phyloP scores from a whole-genome alignment of 179 eudicot species.

The Amaranthus tricolor region DNA sequence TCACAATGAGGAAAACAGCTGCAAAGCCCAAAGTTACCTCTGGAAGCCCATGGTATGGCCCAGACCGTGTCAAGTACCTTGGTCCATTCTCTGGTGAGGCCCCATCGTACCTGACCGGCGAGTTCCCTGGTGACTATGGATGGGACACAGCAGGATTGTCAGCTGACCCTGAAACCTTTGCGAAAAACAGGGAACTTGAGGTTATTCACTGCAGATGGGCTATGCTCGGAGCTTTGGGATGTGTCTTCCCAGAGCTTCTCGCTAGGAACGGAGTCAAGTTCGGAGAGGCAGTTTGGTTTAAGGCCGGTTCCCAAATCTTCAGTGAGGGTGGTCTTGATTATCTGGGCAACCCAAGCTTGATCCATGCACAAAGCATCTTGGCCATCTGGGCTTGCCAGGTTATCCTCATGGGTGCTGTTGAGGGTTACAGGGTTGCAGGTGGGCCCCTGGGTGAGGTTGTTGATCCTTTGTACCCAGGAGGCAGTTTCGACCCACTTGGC shows the following conservation, averaged over 20 bases:
- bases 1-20: conserved; percentile 12
- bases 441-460: conserved; percentile 13
- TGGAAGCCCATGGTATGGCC: conserved; percentile 18
- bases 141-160: conserved; percentile 9
- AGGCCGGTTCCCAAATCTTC: conserved; percentile 17
- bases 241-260: conserved; percentile 19
- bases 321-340: conserved; percentile 23
- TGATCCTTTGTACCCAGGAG: conserved; percentile 13
- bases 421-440: conserved; percentile 16
- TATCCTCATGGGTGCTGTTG: conserved; percentile 22
- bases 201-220: conserved; percentile 16
- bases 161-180: conserved; percentile 9
- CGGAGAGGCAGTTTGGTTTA: conserved; percentile 28
- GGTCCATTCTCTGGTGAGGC: conserved; percentile 17
- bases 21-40: not conserved
- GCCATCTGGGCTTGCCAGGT: conserved; percentile 21
- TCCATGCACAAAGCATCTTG: conserved; percentile 25
- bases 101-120: conserved; percentile 15
- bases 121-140: conserved; percentile 19
- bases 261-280: conserved; percentile 18
- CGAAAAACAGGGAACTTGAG: conserved; percentile 16
- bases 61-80: conserved; percentile 15
- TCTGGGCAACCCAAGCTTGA: conserved; percentile 13
- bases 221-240: conserved; percentile 21
- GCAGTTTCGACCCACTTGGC: conserved; percentile 21